Evolutionary conservation across 768 basidiomycete genomes (phyloP), one percentile per base, ranked within the genome.

Genomic region (Boletellus sp.): DNA sequence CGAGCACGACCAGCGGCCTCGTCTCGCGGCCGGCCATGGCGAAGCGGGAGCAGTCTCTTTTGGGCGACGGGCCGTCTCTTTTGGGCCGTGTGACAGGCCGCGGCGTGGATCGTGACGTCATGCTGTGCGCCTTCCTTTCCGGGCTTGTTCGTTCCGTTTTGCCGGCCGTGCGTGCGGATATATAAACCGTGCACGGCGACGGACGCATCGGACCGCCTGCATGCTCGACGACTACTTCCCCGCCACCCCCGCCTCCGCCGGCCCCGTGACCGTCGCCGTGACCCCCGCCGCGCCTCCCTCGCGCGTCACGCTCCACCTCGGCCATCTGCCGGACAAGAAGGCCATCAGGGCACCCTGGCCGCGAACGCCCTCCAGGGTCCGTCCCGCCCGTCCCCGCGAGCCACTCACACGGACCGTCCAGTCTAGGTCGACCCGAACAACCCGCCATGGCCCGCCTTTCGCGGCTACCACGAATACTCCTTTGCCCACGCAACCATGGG

Each of bases 401-500:
- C 39, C 4, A 19, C 22, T 20, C 34, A n/a, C 3, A n/a, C 17
- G 46, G 39, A 53, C 40, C 42, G 33, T n/a, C 28, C 19, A 13
- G 5, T 39, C 37, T 38, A 85, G 85, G 78, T 89, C 39, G 85
- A 90, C 65, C 87, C 87, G 28, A 89, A 90, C 66, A 88, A 90
- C 71, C 87, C 87, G 10, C 87, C 87, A 16, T 90, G 76, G 77
- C 87, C 88, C 32, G 87, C 87, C 0, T 90, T 80, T 68, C 83
- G 88, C 37, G 86, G 87, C 4, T 88, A 90, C 64, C 81, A 85
- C 65, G 84, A 89, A 60, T 89, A 84, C 64, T 90, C 85, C 0
- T 90, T 90, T 62, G 86, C 85, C 34, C 82, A 94, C 70, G 94
- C 92, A 28, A 95, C 94, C 4, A 96, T 96, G 94, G 90, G 91